Percentiles rank a stretch among this genome's conserved stretches.
These are phyloP conservation scores for Linnemannia zychae DNA, from an alignment of 192 early-diverging fungal genomes.

Conservation along the genomic window DNA sequence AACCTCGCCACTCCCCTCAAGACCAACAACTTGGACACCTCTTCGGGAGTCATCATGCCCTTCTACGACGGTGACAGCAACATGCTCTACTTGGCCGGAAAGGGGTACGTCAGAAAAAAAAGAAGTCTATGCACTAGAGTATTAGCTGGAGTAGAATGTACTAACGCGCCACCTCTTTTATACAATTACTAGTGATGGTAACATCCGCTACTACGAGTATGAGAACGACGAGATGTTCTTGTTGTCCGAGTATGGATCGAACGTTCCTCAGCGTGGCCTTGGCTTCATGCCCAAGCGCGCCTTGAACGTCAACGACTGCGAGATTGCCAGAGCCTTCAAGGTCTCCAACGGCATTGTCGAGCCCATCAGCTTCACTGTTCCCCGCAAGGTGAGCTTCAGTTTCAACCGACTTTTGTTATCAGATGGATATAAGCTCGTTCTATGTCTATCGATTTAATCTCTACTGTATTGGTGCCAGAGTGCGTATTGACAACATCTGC, in stretches of 20 bases:
- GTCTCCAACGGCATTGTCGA: slow-evolving; percentile 91
- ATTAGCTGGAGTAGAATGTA: background rate
- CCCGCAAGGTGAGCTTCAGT: slow-evolving; percentile 89
- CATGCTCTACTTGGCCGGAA: slow-evolving; percentile 96
- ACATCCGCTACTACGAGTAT: slow-evolving; percentile 99
- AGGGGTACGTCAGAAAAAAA: slow-evolving; percentile 65
- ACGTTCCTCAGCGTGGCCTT: slow-evolving; percentile 95
- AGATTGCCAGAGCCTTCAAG: slow-evolving; percentile 96
- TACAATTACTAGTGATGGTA: slow-evolving; percentile 84
- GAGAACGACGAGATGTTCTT: slow-evolving; percentile 92
- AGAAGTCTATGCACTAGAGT: no score
- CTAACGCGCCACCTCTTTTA: background rate
- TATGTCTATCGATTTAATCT: background rate
- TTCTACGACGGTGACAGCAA: slow-evolving; percentile 93
- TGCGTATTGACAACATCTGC: background rate
- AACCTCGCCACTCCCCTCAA: slow-evolving; percentile 81
- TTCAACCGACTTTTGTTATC: no score
- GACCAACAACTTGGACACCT: slow-evolving; percentile 87
- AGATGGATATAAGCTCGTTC: no score
- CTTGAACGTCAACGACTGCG: slow-evolving; percentile 86
- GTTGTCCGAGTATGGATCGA: slow-evolving; percentile 91
- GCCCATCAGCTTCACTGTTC: slow-evolving; percentile 97
- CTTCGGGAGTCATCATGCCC: slow-evolving; percentile 96
- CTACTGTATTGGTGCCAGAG: background rate
- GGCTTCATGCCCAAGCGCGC: slow-evolving; percentile 95